phyloP scores from a whole-genome alignment of 345 rosid species.

The Salix dunnii region DNA sequence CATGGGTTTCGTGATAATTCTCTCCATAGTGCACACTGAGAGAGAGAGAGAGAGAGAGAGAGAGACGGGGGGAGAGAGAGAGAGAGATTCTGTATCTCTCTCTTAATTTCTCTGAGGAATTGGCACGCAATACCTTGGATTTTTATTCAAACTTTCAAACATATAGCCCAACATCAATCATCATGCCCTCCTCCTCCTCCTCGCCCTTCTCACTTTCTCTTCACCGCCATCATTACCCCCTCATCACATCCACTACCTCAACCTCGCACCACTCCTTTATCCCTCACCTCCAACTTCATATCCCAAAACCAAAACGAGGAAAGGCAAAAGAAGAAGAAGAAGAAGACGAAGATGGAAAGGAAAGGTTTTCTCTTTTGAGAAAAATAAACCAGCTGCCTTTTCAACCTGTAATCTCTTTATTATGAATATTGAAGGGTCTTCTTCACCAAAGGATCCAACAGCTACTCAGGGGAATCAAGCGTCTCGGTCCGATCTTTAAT shows the following conservation, averaged over 20 bases:
- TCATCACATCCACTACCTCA: conserved; percentile 21
- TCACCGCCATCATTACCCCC: conserved; percentile 39
- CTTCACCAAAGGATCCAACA: conserved; percentile 21
- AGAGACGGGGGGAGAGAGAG: conserved; percentile 4
- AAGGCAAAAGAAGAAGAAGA: conserved; percentile 1
- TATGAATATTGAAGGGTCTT: conserved; percentile 18
- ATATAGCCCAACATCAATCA: conserved; percentile 38
- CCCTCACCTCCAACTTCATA: conserved; percentile 16
- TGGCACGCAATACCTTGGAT: conserved; percentile 30
- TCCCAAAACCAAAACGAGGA: conserved; percentile 25
- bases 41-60: not conserved
- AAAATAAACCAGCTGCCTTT: not conserved
- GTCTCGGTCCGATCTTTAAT: conserved; percentile 49
- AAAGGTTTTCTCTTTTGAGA: not conserved
- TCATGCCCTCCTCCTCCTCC: conserved; percentile 45
- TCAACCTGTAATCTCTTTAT: not conserved
- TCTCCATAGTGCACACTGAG: conserved; percentile 14
- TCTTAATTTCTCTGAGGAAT: not conserved
- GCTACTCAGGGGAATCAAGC: conserved; percentile 55
- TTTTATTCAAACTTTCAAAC: conserved; percentile 31
- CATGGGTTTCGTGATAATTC: conserved; percentile 35
- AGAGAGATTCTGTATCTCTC: conserved; percentile 2
- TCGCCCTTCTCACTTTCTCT: conserved; percentile 32
- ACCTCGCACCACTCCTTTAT: not conserved
- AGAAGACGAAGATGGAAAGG: conserved; percentile 11